A percentile compares a stretch with the other conserved stretches of the same genome.
Conservation (phyloP, 2,329 filamentous ascomycete species). For the Coniochaeta ligniaria region DNA sequence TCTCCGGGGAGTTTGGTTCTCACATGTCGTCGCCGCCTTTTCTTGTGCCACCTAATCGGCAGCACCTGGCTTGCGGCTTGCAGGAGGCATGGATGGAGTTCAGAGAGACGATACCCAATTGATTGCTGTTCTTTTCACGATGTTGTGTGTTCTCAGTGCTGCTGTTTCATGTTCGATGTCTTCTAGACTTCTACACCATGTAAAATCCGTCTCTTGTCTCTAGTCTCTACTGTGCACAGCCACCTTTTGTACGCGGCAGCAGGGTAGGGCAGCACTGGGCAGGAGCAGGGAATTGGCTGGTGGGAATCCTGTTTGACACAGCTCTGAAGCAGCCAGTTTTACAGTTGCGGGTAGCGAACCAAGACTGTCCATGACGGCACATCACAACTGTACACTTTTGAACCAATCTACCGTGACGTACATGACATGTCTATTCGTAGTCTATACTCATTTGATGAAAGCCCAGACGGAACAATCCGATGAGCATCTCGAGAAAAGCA, state of each 20-base stretch:
- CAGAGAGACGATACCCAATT: not conserved
- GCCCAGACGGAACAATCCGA: too few species aligned
- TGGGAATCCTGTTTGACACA: slow-evolving; percentile 1
- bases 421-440: too few species aligned
- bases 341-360: not conserved
- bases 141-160: not conserved
- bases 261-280: too few species aligned
- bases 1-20: too few species aligned
- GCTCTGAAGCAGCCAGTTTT: not conserved
- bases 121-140: not conserved
- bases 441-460: too few species aligned
- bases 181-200: not conserved
- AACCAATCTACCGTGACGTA: too few species aligned
- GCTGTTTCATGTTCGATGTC: not conserved
- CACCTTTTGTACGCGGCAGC: not conserved
- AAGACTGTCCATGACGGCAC: not conserved
- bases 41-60: too few species aligned
- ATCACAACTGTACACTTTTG: not conserved
- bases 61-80: too few species aligned
- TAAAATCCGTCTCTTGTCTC: not conserved
- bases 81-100: not conserved
- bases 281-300: not conserved
- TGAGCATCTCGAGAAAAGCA: too few species aligned
- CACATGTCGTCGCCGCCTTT: too few species aligned
- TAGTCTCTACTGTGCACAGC: not conserved